Evolutionary conservation across 176 grass and related monocot genomes (phyloP).

Genomic region (Hyparrhenia diplandra): DNA sequence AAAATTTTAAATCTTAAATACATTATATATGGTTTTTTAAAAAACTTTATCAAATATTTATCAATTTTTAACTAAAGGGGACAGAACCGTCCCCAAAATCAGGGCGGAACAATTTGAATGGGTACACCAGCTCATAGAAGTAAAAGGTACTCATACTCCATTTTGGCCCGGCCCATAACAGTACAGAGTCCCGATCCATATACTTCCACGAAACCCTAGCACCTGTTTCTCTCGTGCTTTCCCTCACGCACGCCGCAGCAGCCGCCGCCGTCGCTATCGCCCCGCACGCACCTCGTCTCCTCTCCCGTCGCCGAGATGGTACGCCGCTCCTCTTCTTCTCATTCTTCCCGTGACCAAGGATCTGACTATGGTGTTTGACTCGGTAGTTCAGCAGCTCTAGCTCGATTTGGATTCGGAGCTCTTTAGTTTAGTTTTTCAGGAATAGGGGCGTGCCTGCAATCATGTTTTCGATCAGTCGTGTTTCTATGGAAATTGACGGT

Average conservation of each 20-base stretch:
- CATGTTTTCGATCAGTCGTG: not conserved
- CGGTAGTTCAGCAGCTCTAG: not conserved
- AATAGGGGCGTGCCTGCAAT: no score
- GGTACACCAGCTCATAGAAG: no score
- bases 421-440: not conserved
- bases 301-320: constrained; percentile 39
- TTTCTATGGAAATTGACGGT: not conserved
- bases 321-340: not conserved
- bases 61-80: not conserved
- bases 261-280: not conserved
- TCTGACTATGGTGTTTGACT: not conserved
- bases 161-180: not conserved
- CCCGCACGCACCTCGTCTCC: not conserved
- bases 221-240: not conserved
- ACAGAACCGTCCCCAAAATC: not conserved
- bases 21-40: no score
- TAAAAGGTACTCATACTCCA: not conserved
- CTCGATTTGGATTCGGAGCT: not conserved
- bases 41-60: no score
- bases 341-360: not conserved
- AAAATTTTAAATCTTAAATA: not conserved
- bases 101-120: no score
- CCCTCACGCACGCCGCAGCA: constrained; percentile 1
- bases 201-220: constrained; percentile 34
- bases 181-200: not conserved